A percentile compares a stretch with the other conserved stretches of the same genome.
Conservation (phyloP, 2,329 filamentous ascomycete species). For the Tolypocladium pustulatum region DNA sequence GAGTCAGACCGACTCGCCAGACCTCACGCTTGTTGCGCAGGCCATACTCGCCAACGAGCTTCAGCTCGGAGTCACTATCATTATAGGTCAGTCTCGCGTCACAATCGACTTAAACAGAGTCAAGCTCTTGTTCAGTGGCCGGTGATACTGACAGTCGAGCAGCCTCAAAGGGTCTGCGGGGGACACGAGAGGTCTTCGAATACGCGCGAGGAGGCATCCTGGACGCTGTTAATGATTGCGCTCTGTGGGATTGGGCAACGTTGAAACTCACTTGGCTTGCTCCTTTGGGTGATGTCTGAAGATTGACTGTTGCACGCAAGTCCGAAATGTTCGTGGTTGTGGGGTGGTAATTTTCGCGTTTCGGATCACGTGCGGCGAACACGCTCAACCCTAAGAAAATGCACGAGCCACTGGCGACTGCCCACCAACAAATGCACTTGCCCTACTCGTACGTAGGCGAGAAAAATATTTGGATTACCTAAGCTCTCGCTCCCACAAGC, state of each 20-base stretch:
- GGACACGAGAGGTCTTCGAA: constrained; percentile 99
- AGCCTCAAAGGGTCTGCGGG: constrained; percentile 96
- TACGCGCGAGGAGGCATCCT: constrained; percentile 52
- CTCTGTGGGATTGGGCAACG: constrained; percentile 5
- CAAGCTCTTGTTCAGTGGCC: constrained; percentile 99
- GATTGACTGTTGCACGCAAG: constrained; percentile 19
- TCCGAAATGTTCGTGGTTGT: constrained; percentile 21
- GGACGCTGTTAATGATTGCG: constrained; percentile 16
- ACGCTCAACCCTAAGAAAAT: constrained; percentile 21
- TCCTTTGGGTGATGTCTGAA: constrained; percentile 25
- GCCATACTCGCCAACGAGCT: constrained; percentile 99
- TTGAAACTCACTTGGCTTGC: constrained; percentile 27
- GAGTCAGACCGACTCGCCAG: constrained; percentile 98
- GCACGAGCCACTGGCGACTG: neutral
- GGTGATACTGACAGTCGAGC: constrained; percentile 97
- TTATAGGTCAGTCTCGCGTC: constrained; percentile 56
- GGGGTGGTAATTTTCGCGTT: constrained; percentile 19
- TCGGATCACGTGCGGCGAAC: constrained; percentile 15
- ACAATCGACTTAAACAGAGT: constrained; percentile 91
- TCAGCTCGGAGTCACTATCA: constrained; percentile 94
- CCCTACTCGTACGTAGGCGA: constrained; percentile 15
- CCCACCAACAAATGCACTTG: constrained; percentile 15
- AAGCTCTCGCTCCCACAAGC: constrained; percentile 25
- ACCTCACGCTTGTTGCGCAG: constrained; percentile 99
- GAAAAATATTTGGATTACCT: constrained; percentile 26